Base-by-base conservation (phyloP, 2,329 filamentous ascomycete genomes). In the Sporothrix dimorphospora region DNA sequence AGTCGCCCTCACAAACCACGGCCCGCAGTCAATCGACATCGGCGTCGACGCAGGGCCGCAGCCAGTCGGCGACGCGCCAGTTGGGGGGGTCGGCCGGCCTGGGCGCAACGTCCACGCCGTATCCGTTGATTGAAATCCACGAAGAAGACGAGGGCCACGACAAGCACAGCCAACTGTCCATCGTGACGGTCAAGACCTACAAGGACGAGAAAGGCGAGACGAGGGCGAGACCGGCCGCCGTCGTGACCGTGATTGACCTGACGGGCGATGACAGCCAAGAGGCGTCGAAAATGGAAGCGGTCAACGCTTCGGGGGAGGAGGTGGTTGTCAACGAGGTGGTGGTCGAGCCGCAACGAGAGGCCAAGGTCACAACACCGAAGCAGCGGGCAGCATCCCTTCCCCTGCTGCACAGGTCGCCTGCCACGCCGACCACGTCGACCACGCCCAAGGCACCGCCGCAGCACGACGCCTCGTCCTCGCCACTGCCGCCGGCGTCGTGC, bases 21-120 rank as follows among this genome's bases (percentile, higher is more conserved):
- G 14, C 59, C 24, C 24, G 24, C 11, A 55, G 51, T 16, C 51
- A 55, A 21, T 16, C 78, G n/a, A 71, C 74, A 3, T 72, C 75
- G 8, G 72, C 75, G 12, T 34, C 59, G 21, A 47, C 40, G 24
- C 69, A 65, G 2, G 51, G 21, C 5, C 24, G 45, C 8, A 72
- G 59, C 34, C 70, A 67, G 38, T 61, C 59, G 3, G 38, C 45
- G 4, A 38, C 21, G 24, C 63, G 63, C 40, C 71, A 72, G 27
- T 30, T 24, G 5, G 47, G 19, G 6, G 47, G 19, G 8, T 21
- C 68, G 30, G 34, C 59, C 11, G 12, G 38, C 27, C n/a, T 65
- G 16, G n/a, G n/a, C n/a, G n/a, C 38, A 7, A 1, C 4, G n/a
- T 34, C 30, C 30, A 34, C 6, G 6, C 6, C 30, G 30, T 34